Conservation (phyloP, 371 early-diverging fungal genomes). For the Fennellomyces sp. region DNA sequence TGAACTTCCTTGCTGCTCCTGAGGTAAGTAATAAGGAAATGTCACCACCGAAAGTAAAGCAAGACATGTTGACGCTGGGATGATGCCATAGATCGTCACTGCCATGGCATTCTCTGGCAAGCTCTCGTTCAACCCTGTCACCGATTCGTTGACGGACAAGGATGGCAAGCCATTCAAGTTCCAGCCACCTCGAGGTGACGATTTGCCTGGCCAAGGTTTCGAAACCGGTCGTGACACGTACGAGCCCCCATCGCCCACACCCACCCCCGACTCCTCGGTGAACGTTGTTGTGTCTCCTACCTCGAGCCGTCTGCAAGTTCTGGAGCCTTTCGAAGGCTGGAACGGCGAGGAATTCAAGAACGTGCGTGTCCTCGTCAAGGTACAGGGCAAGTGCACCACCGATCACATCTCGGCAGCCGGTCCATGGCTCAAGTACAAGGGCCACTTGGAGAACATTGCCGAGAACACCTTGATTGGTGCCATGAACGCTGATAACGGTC, state of each 20-base stretch:
- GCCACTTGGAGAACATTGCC: conserved; percentile 95
- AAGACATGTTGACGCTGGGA: not conserved
- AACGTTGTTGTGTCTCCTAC: conserved; percentile 70
- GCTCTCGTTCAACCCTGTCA: conserved; percentile 91
- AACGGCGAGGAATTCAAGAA: conserved; percentile 79
- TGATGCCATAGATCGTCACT: conserved; percentile 71
- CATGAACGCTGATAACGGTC: conserved; percentile 87
- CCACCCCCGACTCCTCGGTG: conserved; percentile 58
- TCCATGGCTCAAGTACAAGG: conserved; percentile 97
- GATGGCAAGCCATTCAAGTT: conserved; percentile 80
- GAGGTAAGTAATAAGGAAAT: conserved; percentile 54
- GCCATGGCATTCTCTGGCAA: conserved; percentile 91
- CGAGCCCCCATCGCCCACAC: conserved; percentile 61
- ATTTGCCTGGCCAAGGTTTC: conserved; percentile 87
- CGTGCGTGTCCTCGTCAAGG: conserved; percentile 85
- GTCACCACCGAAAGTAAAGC: not conserved
- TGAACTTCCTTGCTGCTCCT: conserved; percentile 94
- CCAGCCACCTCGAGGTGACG: conserved; percentile 82
- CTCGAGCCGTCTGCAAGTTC: conserved; percentile 84
- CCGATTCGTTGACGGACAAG: conserved; percentile 75
- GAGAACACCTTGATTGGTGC: conserved; percentile 97
- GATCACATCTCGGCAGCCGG: conserved; percentile 97
- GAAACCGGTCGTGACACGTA: conserved; percentile 75
- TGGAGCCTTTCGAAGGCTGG: conserved; percentile 84
- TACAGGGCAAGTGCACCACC: conserved; percentile 97